Conservation (phyloP, 2,329 filamentous ascomycete genomes). For the Helotiales sp. region DNA sequence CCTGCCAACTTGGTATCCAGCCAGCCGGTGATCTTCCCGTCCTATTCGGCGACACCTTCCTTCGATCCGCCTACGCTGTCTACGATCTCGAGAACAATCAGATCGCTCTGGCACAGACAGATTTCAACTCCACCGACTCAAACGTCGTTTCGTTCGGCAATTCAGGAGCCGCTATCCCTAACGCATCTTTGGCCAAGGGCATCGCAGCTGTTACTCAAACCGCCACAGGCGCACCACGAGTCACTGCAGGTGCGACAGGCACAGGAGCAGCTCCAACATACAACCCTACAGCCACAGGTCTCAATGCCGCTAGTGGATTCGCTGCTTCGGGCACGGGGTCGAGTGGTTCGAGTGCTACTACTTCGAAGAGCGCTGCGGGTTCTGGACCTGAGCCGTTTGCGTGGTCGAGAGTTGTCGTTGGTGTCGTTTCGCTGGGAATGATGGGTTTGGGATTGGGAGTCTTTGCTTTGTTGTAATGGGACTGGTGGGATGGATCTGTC, state of each 20-base stretch:
- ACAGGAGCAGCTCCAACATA: constrained; percentile 30
- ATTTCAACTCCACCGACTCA: constrained; percentile 47
- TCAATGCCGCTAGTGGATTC: constrained; percentile 40
- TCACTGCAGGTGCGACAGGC: constrained; percentile 27
- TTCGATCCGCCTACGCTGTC: constrained; percentile 59
- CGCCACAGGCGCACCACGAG: constrained; percentile 37
- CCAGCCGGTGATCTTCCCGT: constrained; percentile 38
- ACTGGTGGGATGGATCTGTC: neutral
- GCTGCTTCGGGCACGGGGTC: constrained; percentile 15
- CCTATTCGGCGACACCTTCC: constrained; percentile 57
- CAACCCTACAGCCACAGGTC: constrained; percentile 36
- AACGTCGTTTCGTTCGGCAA: constrained; percentile 41
- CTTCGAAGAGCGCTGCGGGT: constrained; percentile 37
- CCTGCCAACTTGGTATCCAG: constrained; percentile 63
- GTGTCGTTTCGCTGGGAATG: constrained; percentile 26
- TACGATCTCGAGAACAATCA: constrained; percentile 58
- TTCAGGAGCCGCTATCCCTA: constrained; percentile 38
- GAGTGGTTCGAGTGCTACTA: constrained; percentile 13
- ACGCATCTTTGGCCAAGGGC: constrained; percentile 33
- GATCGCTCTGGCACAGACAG: constrained; percentile 56
- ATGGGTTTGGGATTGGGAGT: constrained; percentile 39
- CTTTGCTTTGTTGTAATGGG: constrained; percentile 33
- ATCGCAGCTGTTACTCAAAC: constrained; percentile 38
- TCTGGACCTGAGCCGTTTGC: constrained; percentile 36
- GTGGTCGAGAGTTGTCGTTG: constrained; percentile 36